Evolutionary conservation across 1,284 basidiomycete species (phyloP), one percentile per base, ranked within the genome.

Genomic region (Hortiboletus rubellus): DNA sequence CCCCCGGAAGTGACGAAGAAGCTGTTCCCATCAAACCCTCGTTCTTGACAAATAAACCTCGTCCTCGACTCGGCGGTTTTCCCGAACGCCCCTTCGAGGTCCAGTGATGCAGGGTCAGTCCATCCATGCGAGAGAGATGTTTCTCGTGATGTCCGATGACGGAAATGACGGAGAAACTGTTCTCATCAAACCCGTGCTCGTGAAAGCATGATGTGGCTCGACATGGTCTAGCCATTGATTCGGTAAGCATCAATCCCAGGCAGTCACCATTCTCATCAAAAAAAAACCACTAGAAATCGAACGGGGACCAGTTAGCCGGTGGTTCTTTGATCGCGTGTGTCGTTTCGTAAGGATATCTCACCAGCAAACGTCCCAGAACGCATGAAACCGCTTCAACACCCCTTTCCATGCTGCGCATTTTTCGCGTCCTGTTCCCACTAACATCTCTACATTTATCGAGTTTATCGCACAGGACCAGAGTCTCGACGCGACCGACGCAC

Each of bases 111-210:
- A 56, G 1, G 74, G 72, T 74, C 12, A 71, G 11, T 78, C 72
- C 56, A 57, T 71, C 3, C 74, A 77, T 57, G 63, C 73, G 1
- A 66, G 67, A 34, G 67, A 75, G 60, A 66, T 57, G 17, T 43
- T 69, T 1, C 60, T 78, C 14, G 60, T 63, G 15, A 59, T 78
- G 9, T 72, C 75, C 11, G 77, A 78, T 46, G 78, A 75, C 15
- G 74, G 77, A 22, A 63, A 65, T 48, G 72, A 77, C 52, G 74
- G 75, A 24, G 71, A 81, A 52, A 72, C 75, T 50, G 68, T 79
- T 18, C 81, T 82, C 0, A 59, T 83, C 27, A 76, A 78, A 61
- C 82, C 82, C 1, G 67, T 84, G 24, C 67, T 84, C 11, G 78
- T 81, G 51, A 75, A 77, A 52, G 77, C 76, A 4, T 72, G 83